These are phyloP conservation scores for Ilyonectria mors-panacis DNA, from an alignment of 2,329 filamentous ascomycete species.

Conservation along the genomic window DNA sequence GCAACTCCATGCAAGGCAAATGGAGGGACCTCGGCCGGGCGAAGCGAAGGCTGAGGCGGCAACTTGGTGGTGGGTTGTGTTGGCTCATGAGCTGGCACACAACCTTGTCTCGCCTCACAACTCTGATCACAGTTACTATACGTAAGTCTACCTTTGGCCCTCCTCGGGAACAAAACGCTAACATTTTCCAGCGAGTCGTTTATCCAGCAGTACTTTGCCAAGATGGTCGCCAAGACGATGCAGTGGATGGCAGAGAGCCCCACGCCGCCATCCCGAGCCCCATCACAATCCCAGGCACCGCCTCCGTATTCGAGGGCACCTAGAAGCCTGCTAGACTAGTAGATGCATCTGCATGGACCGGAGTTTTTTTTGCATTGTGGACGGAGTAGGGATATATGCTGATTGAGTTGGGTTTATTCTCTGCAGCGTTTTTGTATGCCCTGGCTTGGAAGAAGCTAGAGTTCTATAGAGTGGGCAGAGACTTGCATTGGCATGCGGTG, in stretches of 20 bases:
- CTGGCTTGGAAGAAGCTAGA: conserved; percentile 24
- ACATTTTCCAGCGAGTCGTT: conserved; percentile 75
- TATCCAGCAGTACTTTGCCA: conserved; percentile 82
- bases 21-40: conserved; percentile 53
- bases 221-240: conserved; percentile 72
- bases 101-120: conserved; percentile 88
- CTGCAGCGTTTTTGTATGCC: conserved; percentile 17
- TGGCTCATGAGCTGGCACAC: conserved; percentile 96
- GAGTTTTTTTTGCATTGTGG: conserved; percentile 30
- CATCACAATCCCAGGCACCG: conserved; percentile 23
- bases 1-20: conserved; percentile 77
- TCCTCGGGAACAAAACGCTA: conserved; percentile 32
- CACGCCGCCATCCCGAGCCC: conserved; percentile 24
- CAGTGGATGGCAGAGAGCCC: conserved; percentile 50
- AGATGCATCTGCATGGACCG: conserved; percentile 31
- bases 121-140: conserved; percentile 86
- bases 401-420: conserved; percentile 9
- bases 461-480: conserved; percentile 31
- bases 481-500: not conserved
- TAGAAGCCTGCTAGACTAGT: conserved; percentile 45
- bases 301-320: conserved; percentile 20
- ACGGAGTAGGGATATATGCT: conserved; percentile 19
- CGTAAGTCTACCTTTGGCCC: conserved; percentile 60
- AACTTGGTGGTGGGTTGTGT: conserved; percentile 94
- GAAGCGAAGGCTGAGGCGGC: conserved; percentile 76